phyloP scores from a whole-genome alignment of 305 asterid species.

The Solanum hybrid region DNA sequence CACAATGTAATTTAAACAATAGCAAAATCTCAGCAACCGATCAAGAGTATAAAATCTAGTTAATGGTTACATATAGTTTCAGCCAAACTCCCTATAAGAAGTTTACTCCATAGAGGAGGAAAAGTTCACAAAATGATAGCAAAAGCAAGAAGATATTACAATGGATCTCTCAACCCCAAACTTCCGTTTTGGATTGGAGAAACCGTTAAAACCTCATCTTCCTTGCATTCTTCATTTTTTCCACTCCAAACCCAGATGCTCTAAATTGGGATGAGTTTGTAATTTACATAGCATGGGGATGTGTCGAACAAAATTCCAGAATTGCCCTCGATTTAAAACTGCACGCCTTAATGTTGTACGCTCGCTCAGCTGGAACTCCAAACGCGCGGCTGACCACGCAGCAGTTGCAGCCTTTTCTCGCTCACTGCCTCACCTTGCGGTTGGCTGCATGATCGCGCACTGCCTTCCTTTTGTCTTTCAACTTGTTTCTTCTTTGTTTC shows the following conservation, averaged over 20 bases:
- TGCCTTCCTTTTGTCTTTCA: not conserved
- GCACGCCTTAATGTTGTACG: not conserved
- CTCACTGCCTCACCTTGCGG: not conserved
- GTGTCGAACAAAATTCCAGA: not conserved
- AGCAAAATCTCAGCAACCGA: not conserved
- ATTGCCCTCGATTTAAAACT: not conserved
- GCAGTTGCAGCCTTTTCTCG: not conserved
- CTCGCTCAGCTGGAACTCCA: not conserved
- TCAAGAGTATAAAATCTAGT: not conserved
- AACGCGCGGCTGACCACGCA: not conserved
- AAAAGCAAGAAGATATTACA: not conserved
- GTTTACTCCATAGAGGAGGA: not conserved
- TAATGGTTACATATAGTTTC: not conserved
- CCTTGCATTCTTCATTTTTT: not conserved
- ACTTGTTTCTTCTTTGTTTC: not conserved
- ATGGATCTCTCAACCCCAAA: not conserved
- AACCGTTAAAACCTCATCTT: not conserved
- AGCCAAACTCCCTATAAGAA: not conserved
- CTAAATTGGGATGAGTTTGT: not conserved
- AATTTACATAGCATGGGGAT: not conserved
- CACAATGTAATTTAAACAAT: not conserved
- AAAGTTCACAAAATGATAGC: not conserved
- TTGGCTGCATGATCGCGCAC: not conserved
- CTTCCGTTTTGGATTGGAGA: not conserved
- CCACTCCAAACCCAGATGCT: not conserved